Evolutionary conservation across 1,139 yeast genomes (phyloP).

Genomic region (Lodderomyces pseudojiufengensis): DNA sequence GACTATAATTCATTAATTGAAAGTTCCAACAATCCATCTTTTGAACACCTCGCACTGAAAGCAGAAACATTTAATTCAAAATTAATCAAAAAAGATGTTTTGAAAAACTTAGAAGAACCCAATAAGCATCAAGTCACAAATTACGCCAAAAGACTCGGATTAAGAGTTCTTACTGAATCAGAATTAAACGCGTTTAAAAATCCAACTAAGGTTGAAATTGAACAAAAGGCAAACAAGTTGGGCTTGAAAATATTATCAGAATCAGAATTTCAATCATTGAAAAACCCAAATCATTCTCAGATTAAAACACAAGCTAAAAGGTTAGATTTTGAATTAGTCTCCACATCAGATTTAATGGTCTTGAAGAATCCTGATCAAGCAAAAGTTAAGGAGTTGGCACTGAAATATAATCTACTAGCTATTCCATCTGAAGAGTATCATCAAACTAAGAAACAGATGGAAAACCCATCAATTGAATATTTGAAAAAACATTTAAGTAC

Average conservation of each 20-base stretch:
- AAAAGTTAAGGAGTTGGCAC: conserved; percentile 19
- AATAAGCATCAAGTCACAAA: neutral
- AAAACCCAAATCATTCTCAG: conserved; percentile 20
- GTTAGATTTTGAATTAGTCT: conserved; percentile 16
- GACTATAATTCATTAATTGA: conserved; percentile 28
- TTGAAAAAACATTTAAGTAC: conserved; percentile 12
- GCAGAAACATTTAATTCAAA: conserved; percentile 13
- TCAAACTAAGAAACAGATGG: conserved; percentile 14
- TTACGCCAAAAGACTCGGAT: neutral
- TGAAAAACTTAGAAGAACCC: conserved; percentile 1
- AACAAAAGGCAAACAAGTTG: conserved; percentile 13
- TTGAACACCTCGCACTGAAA: conserved; percentile 10
- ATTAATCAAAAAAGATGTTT: conserved; percentile 13
- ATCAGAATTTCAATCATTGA: conserved; percentile 12
- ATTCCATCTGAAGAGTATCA: conserved; percentile 17
- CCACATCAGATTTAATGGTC: conserved; percentile 11
- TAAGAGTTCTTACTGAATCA: too few species aligned
- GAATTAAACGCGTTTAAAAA: conserved; percentile 15
- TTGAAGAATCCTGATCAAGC: conserved; percentile 22
- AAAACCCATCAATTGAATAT: conserved; percentile 24
- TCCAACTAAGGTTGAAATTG: conserved; percentile 21
- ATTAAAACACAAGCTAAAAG: conserved; percentile 16
- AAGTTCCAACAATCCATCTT: conserved; percentile 15
- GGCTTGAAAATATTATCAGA: conserved; percentile 17
- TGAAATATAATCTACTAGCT: conserved; percentile 12